These are phyloP conservation scores for Aspergillus costaricaensis DNA, from an alignment of 2,329 filamentous ascomycete genomes.

Conservation along the genomic window DNA sequence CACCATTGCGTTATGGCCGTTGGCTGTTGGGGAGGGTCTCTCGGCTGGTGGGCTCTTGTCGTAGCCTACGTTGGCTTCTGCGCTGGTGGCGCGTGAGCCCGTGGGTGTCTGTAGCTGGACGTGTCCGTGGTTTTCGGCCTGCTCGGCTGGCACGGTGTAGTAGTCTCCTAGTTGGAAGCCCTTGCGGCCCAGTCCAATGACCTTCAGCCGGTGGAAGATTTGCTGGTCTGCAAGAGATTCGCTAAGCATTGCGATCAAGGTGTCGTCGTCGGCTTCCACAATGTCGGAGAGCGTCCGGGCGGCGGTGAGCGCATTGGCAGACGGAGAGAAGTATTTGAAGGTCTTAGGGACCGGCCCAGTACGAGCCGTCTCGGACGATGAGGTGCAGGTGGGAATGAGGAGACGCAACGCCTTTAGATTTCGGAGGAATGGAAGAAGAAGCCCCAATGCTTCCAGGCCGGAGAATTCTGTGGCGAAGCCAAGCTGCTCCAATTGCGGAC, in stretches of 20 bases:
- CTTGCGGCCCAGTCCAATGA: slow-evolving; percentile 44
- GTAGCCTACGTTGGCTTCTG: slow-evolving; percentile 8
- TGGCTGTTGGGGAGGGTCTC: not conserved
- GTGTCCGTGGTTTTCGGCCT: slow-evolving; percentile 7
- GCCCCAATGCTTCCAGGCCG: slow-evolving; percentile 41
- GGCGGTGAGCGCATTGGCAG: slow-evolving; percentile 13
- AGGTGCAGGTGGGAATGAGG: slow-evolving; percentile 37
- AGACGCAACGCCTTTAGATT: slow-evolving; percentile 45
- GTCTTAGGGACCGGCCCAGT: not conserved
- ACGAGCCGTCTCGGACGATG: slow-evolving; percentile 9
- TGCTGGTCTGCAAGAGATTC: slow-evolving; percentile 36
- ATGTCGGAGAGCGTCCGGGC: slow-evolving; percentile 35
- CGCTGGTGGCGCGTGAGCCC: slow-evolving; percentile 12
- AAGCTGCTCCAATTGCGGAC: slow-evolving; percentile 62
- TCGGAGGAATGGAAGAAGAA: slow-evolving; percentile 44
- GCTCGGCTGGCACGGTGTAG: slow-evolving; percentile 33
- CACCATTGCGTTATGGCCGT: not conserved
- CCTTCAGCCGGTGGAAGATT: slow-evolving; percentile 33
- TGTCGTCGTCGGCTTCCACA: slow-evolving; percentile 40
- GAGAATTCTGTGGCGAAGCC: slow-evolving; percentile 51
- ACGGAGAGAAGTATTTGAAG: not conserved
- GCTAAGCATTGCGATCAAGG: slow-evolving; percentile 35
- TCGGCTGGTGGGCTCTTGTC: slow-evolving; percentile 8
- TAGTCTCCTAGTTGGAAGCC: slow-evolving; percentile 41
- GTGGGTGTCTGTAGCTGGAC: slow-evolving; percentile 20